phyloP scores from a whole-genome alignment of 2,329 filamentous ascomycete species.

The Cytospora piceicola region DNA sequence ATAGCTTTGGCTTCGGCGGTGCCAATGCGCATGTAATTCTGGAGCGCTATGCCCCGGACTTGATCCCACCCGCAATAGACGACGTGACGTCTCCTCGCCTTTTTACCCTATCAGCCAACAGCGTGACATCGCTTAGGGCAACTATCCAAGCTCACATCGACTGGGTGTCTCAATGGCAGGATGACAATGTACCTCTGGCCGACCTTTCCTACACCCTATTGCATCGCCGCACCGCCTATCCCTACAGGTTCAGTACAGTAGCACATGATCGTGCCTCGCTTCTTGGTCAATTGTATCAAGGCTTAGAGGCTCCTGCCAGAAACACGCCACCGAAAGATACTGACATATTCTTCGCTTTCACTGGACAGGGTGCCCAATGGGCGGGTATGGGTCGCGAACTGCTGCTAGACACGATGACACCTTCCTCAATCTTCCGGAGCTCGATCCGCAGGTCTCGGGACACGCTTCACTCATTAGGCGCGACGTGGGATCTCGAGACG shows the following conservation, averaged over 20 bases:
- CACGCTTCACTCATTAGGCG: neutral
- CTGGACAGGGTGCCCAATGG: constrained; percentile 21
- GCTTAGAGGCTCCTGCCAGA: neutral
- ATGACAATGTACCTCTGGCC: neutral
- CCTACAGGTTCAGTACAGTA: constrained; percentile 28
- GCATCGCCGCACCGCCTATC: constrained; percentile 28
- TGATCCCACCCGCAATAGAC: too few relatives aligned
- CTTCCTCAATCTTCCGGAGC: neutral
- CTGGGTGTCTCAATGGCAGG: neutral
- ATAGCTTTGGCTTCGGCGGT: constrained; percentile 32
- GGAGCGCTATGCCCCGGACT: neutral
- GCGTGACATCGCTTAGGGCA: neutral
- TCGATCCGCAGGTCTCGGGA: neutral
- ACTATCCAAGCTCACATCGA: neutral
- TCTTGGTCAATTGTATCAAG: neutral
- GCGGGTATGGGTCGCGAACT: constrained; percentile 8
- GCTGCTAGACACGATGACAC: neutral
- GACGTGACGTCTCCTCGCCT: too few relatives aligned
- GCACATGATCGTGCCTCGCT: constrained; percentile 4
- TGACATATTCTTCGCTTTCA: constrained; percentile 17
- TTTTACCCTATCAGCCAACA: constrained; percentile 14
- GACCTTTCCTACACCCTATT: constrained; percentile 32
- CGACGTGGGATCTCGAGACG: constrained; percentile 3
- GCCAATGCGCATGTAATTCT: constrained; percentile 9
- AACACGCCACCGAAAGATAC: too few relatives aligned